Base-by-base conservation (phyloP, 1,284 basidiomycete species). In the Heterobasidion occidentale region DNA sequence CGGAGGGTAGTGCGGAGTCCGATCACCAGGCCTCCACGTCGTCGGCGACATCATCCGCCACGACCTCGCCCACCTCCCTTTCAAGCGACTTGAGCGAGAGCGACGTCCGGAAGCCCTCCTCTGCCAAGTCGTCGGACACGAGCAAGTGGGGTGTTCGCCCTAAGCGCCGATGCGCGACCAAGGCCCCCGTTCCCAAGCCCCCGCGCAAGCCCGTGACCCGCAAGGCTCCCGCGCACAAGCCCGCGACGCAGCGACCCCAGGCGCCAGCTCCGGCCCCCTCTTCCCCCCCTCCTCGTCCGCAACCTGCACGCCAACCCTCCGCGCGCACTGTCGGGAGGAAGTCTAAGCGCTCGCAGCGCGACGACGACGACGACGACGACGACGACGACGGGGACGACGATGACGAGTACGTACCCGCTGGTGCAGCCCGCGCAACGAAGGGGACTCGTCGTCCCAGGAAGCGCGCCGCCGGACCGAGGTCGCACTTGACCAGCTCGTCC, bases 261-360 rank as follows among this genome's bases (percentile, higher is more conserved):
- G 27, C 27, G 53, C 50, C 7, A 17, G 20, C 1, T 20, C 11
- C 27, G 12, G 17, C 20, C 11, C 20, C 36, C 27, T 9, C 15
- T 33, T 42, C 12, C 27, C 5, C 9, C 36, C 35, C 7, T 36
- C 5, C 4, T 14, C 36, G 1, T 34, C 49, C 1, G 27, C 46
- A 12, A 47, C 33, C 11, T 36, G 50, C 36, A 20, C 38, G 7
- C 51, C 53, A 27, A 27, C 35, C 35, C 5, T n/a, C 50, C 9
- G 8, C 51, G 14, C 46, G 55, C n/a, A 36, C 9, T 4, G 48
- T 53, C 9, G 55, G 47, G 33, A 34, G n/a, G 42, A 57, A 60
- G n/a, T 36, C 55, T 0, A 60, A 57, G 49, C 52, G 54, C 7
- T 15, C 17, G 17, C 17, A n/a, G 2, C 9, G 14, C 12, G 36